Evolutionary conservation across 306 rosid genomes (phyloP).

Genomic region (Vicia faba): DNA sequence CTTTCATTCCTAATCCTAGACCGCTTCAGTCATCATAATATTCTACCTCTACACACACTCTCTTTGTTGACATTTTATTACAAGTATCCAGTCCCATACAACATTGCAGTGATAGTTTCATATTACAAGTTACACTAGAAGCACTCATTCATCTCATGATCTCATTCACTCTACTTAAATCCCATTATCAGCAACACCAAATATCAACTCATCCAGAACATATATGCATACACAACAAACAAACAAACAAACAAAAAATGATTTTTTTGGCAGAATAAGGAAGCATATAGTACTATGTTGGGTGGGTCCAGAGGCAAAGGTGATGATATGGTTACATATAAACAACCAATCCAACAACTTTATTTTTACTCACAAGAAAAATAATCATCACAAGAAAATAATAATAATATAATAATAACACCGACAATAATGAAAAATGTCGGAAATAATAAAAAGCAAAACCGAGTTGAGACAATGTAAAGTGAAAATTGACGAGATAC

Average conservation of each 20-base stretch:
- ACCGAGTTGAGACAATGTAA: slow-evolving; percentile 32
- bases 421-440: neutral
- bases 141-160: neutral
- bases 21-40: neutral
- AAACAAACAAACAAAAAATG: neutral
- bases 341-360: too few species aligned
- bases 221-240: neutral
- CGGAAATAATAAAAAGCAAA: neutral
- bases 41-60: neutral
- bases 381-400: too few species aligned
- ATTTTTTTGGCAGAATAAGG: neutral
- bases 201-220: neutral
- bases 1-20: neutral
- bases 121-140: neutral
- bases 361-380: too few species aligned
- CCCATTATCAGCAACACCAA: neutral
- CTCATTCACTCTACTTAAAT: neutral
- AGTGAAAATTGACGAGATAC: slow-evolving; percentile 24
- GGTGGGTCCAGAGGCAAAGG: too few species aligned
- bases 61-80: neutral
- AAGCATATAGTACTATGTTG: too few species aligned
- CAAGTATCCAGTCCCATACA: too few species aligned
- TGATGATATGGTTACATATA: too few species aligned
- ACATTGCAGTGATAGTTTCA: neutral
- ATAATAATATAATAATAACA: slow-evolving; percentile 7